Percentiles rank a stretch among this genome's conserved stretches.
Conservation (phyloP, 164 flowering plant species). For the Annona squamosa region DNA sequence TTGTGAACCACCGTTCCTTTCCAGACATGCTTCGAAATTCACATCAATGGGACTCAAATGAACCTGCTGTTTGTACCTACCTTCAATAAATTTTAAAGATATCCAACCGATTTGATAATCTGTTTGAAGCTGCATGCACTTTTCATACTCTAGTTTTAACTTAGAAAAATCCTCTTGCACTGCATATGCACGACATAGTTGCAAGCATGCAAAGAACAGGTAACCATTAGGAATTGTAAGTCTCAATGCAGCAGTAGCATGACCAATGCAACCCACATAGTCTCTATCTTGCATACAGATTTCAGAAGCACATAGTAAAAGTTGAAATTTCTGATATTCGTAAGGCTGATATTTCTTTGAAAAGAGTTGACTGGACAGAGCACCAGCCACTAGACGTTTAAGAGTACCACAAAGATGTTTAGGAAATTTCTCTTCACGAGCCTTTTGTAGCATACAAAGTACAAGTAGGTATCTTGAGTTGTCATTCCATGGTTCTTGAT, state of each 20-base stretch:
- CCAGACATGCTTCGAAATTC: conserved; percentile 40
- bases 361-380: conserved; percentile 40
- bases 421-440: conserved; percentile 80
- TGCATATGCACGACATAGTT: conserved; percentile 68
- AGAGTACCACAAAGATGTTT: conserved; percentile 44
- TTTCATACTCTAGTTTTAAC: conserved; percentile 40
- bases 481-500: conserved; percentile 75
- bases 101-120: conserved; percentile 73
- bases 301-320: conserved; percentile 89
- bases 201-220: conserved; percentile 71
- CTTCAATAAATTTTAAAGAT: conserved; percentile 53
- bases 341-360: conserved; percentile 14
- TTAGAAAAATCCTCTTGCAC: conserved; percentile 29
- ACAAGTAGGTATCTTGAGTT: conserved; percentile 56
- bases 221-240: conserved; percentile 39
- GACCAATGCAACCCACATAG: conserved; percentile 30
- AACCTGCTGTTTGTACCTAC: conserved; percentile 28
- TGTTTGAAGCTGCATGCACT: conserved; percentile 65
- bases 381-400: conserved; percentile 39
- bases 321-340: conserved; percentile 63
- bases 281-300: conserved; percentile 53
- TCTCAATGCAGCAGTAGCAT: conserved; percentile 47
- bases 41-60: conserved; percentile 25
- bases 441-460: conserved; percentile 59
- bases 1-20: conserved; percentile 25